Base-by-base conservation (phyloP, 2,329 filamentous ascomycete species). In the Neonectria punicea region DNA sequence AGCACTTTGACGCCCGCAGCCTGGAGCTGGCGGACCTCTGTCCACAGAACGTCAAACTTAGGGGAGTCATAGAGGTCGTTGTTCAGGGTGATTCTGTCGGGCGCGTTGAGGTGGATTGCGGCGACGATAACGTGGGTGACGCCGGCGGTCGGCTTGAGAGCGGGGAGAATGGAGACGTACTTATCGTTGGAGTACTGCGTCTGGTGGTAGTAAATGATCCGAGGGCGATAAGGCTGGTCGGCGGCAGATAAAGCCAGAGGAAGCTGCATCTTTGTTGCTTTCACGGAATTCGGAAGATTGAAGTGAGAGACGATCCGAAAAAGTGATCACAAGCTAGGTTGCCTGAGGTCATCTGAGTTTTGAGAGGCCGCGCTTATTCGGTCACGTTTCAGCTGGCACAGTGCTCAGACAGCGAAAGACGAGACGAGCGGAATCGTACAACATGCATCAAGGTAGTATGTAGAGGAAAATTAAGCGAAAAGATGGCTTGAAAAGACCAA, bases 41-140 rank as follows among this genome's bases (percentile, higher is more conserved):
- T 84, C 93, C 93, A 97, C 10, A 97, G 83, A 0, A 87, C 86
- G n/a, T 86, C 81, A 77, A 90, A 94, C 66, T 87, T 85, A 9
- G 86, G 77, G 67, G 91, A 80, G 13, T 86, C 79, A 1, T 92
- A 92, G 0, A 85, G 84, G 74, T 93, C 87, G 80, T 97, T 90
- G 76, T 97, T 97, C 59, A 97, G 84, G 0, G 89, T 92, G 70
- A 94, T 86, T 10, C 83, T 84, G 1, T 91, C 87, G 11, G 79
- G 78, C 7, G 86, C 83, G 76, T 94, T 93, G 67, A 97, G 81
- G 76, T 97, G 93, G 56, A 97, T 88, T 0, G 93, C 93, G 1
- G 92, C 92, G 47, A 97, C 80, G 67, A 97, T 93, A 56, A 97
- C 84, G 80, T 97, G 93, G 0, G 93, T 96, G 18, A 85, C 77